Conservation (phyloP, 2,329 filamentous ascomycete genomes). For the Rasamsonia emersonii region DNA sequence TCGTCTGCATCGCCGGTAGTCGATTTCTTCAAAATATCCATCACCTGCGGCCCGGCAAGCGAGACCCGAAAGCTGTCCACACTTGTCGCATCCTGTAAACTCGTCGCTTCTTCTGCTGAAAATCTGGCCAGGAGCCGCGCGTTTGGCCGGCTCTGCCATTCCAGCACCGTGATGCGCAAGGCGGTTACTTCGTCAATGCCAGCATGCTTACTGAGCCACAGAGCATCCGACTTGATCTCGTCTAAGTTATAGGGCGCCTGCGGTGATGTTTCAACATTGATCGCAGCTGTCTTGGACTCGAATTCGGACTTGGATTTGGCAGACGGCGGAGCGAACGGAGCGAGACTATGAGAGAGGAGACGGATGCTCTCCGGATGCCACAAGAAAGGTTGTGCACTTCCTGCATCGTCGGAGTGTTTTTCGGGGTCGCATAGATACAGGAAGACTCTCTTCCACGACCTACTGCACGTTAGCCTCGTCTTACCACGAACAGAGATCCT, state of each 20-base stretch:
- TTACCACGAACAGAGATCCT: constrained; percentile 4
- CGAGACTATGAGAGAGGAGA: constrained; percentile 60
- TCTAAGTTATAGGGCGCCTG: constrained; percentile 64
- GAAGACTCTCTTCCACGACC: constrained; percentile 51
- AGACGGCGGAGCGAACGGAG: constrained; percentile 57
- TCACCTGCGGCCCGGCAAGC: constrained; percentile 35
- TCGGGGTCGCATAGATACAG: constrained; percentile 39
- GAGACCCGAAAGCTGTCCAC: constrained; percentile 53
- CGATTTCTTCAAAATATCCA: constrained; percentile 26
- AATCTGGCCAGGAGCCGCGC: constrained; percentile 62
- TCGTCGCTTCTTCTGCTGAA: constrained; percentile 68
- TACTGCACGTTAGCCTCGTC: constrained; percentile 32
- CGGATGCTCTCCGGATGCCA: constrained; percentile 58
- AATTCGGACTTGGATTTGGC: constrained; percentile 61
- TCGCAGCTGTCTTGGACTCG: constrained; percentile 77
- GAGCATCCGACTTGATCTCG: constrained; percentile 71
- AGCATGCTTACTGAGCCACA: constrained; percentile 75
- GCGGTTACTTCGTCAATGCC: constrained; percentile 74
- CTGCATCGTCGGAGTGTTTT: constrained; percentile 42
- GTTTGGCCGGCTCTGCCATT: constrained; percentile 75
- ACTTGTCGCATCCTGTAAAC: constrained; percentile 65
- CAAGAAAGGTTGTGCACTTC: constrained; percentile 60
- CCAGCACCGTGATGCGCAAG: constrained; percentile 68
- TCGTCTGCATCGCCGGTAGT: constrained; percentile 18
- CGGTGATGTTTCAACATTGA: constrained; percentile 65